Evolutionary conservation across 2,329 filamentous ascomycete species (phyloP), one percentile per base, ranked within the genome.

Genomic region (Aspergillus luchuensis): DNA sequence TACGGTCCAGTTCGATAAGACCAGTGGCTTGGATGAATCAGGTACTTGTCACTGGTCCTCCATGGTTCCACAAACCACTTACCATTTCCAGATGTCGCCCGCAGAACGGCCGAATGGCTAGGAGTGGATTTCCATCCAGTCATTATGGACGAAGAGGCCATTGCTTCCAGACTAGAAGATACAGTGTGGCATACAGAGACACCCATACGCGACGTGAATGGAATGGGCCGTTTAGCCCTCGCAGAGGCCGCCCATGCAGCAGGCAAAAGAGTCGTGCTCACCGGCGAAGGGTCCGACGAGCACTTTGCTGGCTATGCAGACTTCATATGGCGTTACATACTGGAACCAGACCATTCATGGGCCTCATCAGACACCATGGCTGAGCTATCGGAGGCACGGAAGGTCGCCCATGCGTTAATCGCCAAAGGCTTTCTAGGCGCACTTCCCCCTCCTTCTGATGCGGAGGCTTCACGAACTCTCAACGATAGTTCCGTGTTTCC

Each of bases 231-330:
- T 61, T 81, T 79, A 61, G 77, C 78, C n/a, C 74, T 86, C 3
- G 82, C 82, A 0, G 76, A 77, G 28, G 65, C 81, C 1, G 76
- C 80, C 0, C 76, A 72, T 11, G 72, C 81, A 41, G 70, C 77
- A 8, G 83, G 82, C 7, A 77, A 82, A 68, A 84, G 84, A 60
- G 84, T 85, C 4, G 79, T 87, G 2, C 71, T 87, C 4, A 85
- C 82, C 0, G 79, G 79, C 63, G 81, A 84, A 66, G 82, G 82
- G 4, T 72, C 81, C 8, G 84, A 86, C 62, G 84, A 86, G 72
- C 76, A 81, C 54, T 86, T 86, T 66, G 79, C 74, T 2, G 84
- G 84, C 30, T 87, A 86, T 62, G 71, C 75, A 0, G 72, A 76
- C 50, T 82, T 81, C 57, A 66, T 78, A 0, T 71, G 77, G 0